Conservation (phyloP, 2,329 filamentous ascomycete genomes). For the Claviceps pusilla region DNA sequence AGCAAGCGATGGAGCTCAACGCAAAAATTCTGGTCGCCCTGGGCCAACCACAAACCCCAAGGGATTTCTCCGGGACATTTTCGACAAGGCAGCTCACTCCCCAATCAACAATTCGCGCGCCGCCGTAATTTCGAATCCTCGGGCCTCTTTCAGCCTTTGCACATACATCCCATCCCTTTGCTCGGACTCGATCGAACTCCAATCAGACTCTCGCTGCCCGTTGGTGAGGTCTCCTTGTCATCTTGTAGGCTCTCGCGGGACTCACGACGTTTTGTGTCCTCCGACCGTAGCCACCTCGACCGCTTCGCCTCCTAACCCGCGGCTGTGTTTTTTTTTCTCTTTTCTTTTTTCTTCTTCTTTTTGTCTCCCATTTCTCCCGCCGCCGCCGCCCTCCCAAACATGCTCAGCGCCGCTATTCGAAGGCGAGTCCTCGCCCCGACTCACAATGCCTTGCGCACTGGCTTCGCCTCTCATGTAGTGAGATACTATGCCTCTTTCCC, state of each 20-base stretch:
- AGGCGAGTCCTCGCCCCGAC: constrained; percentile 42
- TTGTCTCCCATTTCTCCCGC: background rate
- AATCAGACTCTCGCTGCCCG: constrained; percentile 1
- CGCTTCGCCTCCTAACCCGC: constrained; percentile 8
- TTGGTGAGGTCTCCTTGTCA: constrained; percentile 1
- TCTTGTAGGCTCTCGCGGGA: background rate
- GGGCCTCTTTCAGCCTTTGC: constrained; percentile 3
- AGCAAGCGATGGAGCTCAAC: constrained; percentile 26
- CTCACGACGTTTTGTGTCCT: constrained; percentile 1
- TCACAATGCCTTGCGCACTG: constrained; percentile 34
- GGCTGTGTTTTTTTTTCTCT: constrained; percentile 14
- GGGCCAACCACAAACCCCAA: constrained; percentile 20
- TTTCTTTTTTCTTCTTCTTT: background rate
- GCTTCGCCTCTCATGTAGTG: constrained; percentile 39
- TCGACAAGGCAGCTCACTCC: constrained; percentile 12
- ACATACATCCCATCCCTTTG: constrained; percentile 8
- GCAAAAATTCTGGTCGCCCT: constrained; percentile 23
- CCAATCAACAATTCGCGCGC: constrained; percentile 19
- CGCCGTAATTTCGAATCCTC: constrained; percentile 2
- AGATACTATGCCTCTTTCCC: constrained; percentile 73
- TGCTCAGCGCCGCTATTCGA: constrained; percentile 50
- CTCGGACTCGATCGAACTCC: constrained; percentile 5
- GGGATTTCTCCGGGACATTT: constrained; percentile 19
- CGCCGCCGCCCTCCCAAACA: constrained; percentile 14
- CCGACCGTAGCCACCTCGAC: constrained; percentile 9